These are phyloP conservation scores for Monosporascus sp. DNA, from an alignment of 2,329 filamentous ascomycete genomes.

Conservation along the genomic window DNA sequence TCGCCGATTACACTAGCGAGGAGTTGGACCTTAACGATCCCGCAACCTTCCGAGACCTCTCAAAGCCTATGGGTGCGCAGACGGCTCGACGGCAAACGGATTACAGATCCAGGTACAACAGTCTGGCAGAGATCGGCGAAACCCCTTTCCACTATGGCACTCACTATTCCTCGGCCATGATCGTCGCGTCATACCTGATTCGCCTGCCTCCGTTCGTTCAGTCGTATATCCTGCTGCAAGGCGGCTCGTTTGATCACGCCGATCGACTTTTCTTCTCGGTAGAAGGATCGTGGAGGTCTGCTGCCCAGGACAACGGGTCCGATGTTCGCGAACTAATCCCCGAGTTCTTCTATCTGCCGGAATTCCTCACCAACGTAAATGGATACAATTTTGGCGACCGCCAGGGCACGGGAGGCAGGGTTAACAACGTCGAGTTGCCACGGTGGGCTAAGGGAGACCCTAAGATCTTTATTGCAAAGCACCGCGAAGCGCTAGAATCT, in stretches of 20 bases:
- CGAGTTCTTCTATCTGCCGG: slow-evolving; percentile 94
- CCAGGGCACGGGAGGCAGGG: slow-evolving; percentile 72
- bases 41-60: slow-evolving; percentile 80
- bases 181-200: slow-evolving; percentile 93
- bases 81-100: slow-evolving; percentile 68
- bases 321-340: slow-evolving; percentile 93
- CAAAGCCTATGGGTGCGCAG: slow-evolving; percentile 95
- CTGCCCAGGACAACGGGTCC: slow-evolving; percentile 83
- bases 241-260: slow-evolving; percentile 93
- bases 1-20: slow-evolving; percentile 92
- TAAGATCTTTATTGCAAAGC: slow-evolving; percentile 90
- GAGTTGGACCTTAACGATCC: slow-evolving; percentile 84
- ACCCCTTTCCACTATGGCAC: slow-evolving; percentile 96
- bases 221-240: slow-evolving; percentile 88
- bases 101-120: slow-evolving; percentile 78
- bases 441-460: slow-evolving; percentile 97
- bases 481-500: slow-evolving; percentile 92
- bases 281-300: slow-evolving; percentile 83
- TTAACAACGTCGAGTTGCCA: slow-evolving; percentile 84
- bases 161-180: slow-evolving; percentile 98
- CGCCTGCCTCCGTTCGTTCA: slow-evolving; percentile 93
- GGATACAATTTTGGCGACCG: slow-evolving; percentile 87
- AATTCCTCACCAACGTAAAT: slow-evolving; percentile 92
- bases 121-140: slow-evolving; percentile 87
- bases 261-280: slow-evolving; percentile 94